Evolutionary conservation across 768 basidiomycete genomes (phyloP).

Genomic region (Hysterangium stoloniferum): DNA sequence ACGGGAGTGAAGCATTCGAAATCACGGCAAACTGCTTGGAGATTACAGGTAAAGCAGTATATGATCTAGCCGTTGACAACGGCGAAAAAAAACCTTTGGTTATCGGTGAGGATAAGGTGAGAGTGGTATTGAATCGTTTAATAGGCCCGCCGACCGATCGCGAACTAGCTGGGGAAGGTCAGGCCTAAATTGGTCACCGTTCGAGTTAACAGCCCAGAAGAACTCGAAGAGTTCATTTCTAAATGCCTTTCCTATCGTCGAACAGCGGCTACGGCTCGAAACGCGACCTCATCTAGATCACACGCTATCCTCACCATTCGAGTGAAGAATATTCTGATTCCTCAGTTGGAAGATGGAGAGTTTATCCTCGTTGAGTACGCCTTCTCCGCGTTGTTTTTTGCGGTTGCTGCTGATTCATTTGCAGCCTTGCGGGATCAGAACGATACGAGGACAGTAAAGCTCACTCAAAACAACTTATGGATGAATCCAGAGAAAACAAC

Average conservation of each 20-base stretch:
- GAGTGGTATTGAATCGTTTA: slow-evolving; percentile 12
- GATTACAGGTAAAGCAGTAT: slow-evolving; percentile 25
- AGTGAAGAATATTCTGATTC: slow-evolving; percentile 27
- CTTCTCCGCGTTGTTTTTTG: too few relatives aligned
- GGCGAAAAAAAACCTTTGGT: slow-evolving; percentile 23
- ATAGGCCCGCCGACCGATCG: too few relatives aligned
- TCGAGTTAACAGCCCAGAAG: slow-evolving; percentile 21
- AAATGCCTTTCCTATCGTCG: slow-evolving; percentile 23
- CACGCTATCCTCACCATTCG: slow-evolving; percentile 28
- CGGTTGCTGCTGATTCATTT: background rate
- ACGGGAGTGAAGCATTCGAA: slow-evolving; percentile 21
- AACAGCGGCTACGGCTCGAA: slow-evolving; percentile 24
- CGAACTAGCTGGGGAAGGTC: too few relatives aligned
- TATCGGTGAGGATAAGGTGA: slow-evolving; percentile 27
- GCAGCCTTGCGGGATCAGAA: slow-evolving; percentile 30
- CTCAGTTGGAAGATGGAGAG: slow-evolving; percentile 28
- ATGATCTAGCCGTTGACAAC: slow-evolving; percentile 25
- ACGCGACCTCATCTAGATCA: slow-evolving; percentile 27
- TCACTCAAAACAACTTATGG: slow-evolving; percentile 30
- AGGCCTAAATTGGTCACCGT: slow-evolving; percentile 24
- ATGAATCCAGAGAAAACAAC: slow-evolving; percentile 29
- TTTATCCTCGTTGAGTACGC: slow-evolving; percentile 30
- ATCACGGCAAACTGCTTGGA: slow-evolving; percentile 29
- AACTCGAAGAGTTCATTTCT: slow-evolving; percentile 26
- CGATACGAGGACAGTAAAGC: slow-evolving; percentile 30